These are phyloP conservation scores for Neurospora pannonica DNA, from an alignment of 495 filamentous ascomycete genomes.

Conservation along the genomic window DNA sequence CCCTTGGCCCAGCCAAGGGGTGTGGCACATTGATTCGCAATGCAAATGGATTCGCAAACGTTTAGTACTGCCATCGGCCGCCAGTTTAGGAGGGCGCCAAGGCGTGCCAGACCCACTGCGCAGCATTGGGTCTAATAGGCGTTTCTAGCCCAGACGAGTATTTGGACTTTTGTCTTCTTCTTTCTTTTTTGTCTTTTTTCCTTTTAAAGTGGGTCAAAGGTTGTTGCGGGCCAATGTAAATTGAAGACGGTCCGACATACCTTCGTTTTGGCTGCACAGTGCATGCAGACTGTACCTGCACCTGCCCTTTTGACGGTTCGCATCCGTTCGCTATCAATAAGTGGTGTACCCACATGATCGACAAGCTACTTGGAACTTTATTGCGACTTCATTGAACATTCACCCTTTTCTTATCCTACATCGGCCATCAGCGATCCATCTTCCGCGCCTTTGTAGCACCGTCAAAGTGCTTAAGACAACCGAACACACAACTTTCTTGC, in stretches of 20 bases:
- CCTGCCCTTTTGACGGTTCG: background rate
- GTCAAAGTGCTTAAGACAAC: background rate
- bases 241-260: background rate
- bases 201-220: background rate
- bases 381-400: background rate
- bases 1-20: too few species aligned
- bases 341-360: background rate
- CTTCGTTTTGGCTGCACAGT: background rate
- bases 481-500: background rate
- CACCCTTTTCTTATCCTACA: background rate
- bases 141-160: too few species aligned
- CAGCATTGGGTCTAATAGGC: too few species aligned
- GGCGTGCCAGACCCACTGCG: too few species aligned
- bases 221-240: background rate
- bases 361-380: background rate
- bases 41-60: too few species aligned
- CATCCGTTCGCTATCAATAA: background rate
- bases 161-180: background rate
- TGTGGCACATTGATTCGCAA: too few species aligned
- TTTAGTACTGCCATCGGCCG: too few species aligned
- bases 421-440: background rate
- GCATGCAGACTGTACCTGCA: background rate
- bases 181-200: background rate
- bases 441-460: background rate
- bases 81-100: too few species aligned